phyloP scores from a whole-genome alignment of 2,329 filamentous ascomycete species.

The Colletotrichum caudatum region DNA sequence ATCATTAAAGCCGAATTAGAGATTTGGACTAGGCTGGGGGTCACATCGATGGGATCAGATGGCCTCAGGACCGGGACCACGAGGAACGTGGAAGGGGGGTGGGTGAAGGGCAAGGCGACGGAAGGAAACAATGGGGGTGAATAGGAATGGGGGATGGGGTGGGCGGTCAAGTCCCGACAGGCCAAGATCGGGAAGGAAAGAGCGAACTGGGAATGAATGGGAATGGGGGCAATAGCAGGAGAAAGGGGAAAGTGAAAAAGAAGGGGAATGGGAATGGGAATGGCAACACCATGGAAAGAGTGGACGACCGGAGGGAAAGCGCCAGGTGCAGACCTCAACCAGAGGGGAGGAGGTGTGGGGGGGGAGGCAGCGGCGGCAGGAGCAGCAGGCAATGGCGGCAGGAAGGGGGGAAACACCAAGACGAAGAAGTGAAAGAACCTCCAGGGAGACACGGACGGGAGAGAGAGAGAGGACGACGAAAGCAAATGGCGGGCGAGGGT shows the following conservation, averaged over 20 bases:
- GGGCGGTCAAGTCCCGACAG: conserved; percentile 18
- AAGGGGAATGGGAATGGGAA: conserved; percentile 45
- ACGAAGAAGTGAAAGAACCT: conserved; percentile 36
- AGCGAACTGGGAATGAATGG: conserved; percentile 40
- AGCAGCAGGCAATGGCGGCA: conserved; percentile 26
- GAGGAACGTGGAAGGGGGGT: conserved; percentile 43
- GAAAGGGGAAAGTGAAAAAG: conserved; percentile 27
- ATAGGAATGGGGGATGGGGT: conserved; percentile 24
- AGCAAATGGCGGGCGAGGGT: background rate
- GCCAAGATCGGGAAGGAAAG: conserved; percentile 11
- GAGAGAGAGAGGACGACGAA: conserved; percentile 7
- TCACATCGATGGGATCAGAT: conserved; percentile 41
- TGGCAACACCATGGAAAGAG: conserved; percentile 43
- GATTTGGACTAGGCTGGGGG: conserved; percentile 41
- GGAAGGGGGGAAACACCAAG: conserved; percentile 40
- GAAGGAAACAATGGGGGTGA: conserved; percentile 20
- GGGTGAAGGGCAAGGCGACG: conserved; percentile 19
- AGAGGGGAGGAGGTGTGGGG: conserved; percentile 32
- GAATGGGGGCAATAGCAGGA: conserved; percentile 29
- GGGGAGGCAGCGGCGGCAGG: conserved; percentile 12
- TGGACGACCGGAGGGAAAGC: conserved; percentile 39
- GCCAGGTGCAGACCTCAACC: conserved; percentile 30
- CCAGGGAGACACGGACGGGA: conserved; percentile 15
- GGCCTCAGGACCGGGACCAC: conserved; percentile 36
- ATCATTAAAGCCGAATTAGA: conserved; percentile 47